These are phyloP conservation scores for Serendipita sp. DNA, from an alignment of 768 basidiomycete genomes.

Conservation along the genomic window DNA sequence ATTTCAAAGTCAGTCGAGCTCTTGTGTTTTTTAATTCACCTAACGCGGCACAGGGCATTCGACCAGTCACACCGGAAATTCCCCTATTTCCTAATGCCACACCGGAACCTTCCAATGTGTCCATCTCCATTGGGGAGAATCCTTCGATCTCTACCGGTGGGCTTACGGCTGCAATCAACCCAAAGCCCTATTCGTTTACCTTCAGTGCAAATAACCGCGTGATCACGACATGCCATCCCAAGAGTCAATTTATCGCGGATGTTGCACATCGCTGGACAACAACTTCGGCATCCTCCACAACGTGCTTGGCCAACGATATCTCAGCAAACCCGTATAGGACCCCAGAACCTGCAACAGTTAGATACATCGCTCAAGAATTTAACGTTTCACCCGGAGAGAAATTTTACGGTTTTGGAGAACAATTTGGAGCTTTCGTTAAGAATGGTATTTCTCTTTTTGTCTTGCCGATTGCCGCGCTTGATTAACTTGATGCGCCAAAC, in stretches of 20 bases:
- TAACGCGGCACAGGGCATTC: conserved; percentile 14
- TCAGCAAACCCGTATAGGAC: conserved; percentile 39
- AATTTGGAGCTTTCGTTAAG: conserved; percentile 60
- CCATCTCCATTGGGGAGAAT: conserved; percentile 20
- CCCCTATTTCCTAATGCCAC: conserved; percentile 47
- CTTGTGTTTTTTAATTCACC: conserved; percentile 24
- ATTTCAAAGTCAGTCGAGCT: conserved; percentile 36
- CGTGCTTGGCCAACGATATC: conserved; percentile 39
- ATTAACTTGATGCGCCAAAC: neutral
- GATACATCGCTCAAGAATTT: conserved; percentile 28
- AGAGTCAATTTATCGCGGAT: conserved; percentile 15
- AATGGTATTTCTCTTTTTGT: conserved; percentile 28
- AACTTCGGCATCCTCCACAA: conserved; percentile 29
- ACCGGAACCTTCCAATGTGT: conserved; percentile 30
- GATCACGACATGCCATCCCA: conserved; percentile 12
- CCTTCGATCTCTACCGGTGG: conserved; percentile 30
- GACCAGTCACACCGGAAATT: conserved; percentile 31
- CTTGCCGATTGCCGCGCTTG: neutral
- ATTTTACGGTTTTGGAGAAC: conserved; percentile 60
- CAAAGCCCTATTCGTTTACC: conserved; percentile 45
- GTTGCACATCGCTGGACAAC: conserved; percentile 17
- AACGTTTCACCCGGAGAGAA: conserved; percentile 53
- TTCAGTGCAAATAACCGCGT: conserved; percentile 17
- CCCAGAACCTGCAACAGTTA: conserved; percentile 26
- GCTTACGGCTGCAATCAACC: conserved; percentile 37